Evolutionary conservation across 148 eudicot genomes (phyloP), one percentile per base, ranked within the genome.

Genomic region (Heliamphora exappendiculata): DNA sequence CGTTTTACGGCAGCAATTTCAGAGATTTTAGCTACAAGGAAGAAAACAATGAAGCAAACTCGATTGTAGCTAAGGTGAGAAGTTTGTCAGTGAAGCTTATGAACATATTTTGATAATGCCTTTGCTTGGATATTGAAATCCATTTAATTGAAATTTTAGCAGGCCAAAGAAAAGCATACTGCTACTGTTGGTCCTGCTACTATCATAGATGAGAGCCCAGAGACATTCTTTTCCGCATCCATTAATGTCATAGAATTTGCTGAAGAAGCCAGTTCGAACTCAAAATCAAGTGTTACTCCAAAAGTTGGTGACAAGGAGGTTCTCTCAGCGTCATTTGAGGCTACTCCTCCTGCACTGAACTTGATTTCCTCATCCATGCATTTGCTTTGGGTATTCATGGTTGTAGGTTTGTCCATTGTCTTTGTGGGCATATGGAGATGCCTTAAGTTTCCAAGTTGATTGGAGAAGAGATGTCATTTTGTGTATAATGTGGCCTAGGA

Each of bases 401-500:
- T 81, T 70, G 69, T 85, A 44, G 78, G 85, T 76, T 70, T 91
- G 74, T 81, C 79, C 55, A 49, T 83, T 68, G 83, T 84, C 41
- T 37, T 82, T 26, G 28, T 86, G 75, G 88, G 88, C 58, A 45
- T 88, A 22, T 85, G 83, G 89, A 81, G 71, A 47, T 71, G 67
- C 53, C 55, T 78, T 26, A 47, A 26, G 39, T 65, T 83, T 60
- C 68, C 39, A 75, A 75, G 66, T 63, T 37, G 70, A 47, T 59
- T n/a, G 75, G 65, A 11, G 24, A 29, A 16, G 36, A 72, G 26
- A 12, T 7, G 5, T 14, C 47, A 34, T 51, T n/a, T 45, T 42
- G 0, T 44, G 47, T 74, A 28, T 55, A 67, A 36, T 29, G 9
- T 19, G 37, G 1, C 60, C 39, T 39, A 54, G 74, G 22, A 2